A percentile compares a stretch with the other conserved stretches of the same genome.
Conservation (phyloP, 1,284 basidiomycete genomes). For the Malassezia dermatis region DNA sequence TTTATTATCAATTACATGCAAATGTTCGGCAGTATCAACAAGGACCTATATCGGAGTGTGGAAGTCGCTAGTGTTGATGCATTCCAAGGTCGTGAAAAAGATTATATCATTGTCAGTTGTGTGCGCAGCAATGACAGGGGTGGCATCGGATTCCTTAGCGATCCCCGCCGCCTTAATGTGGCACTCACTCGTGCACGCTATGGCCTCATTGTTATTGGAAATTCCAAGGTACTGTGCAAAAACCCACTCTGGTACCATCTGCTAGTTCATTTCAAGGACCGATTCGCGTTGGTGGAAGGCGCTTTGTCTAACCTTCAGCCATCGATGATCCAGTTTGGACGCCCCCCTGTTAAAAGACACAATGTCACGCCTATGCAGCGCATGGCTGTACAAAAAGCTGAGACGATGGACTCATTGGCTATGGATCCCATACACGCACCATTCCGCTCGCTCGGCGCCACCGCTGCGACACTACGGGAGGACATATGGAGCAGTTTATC, state of each 20-base stretch:
- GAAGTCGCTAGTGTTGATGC: conserved; percentile 98
- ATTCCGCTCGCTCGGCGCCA: not conserved
- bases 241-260: conserved; percentile 81
- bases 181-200: conserved; percentile 95
- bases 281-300: conserved; percentile 84
- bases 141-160: conserved; percentile 97
- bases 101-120: conserved; percentile 97
- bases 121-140: conserved; percentile 99
- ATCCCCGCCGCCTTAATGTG: conserved; percentile 90
- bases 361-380: conserved; percentile 66
- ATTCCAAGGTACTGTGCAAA: conserved; percentile 97
- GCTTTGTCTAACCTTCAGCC: conserved; percentile 89
- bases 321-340: conserved; percentile 91
- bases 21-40: conserved; percentile 92
- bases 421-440: conserved; percentile 6
- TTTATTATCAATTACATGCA: conserved; percentile 99
- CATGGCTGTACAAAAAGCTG: conserved; percentile 21
- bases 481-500: conserved; percentile 1
- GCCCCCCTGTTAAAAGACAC: conserved; percentile 43
- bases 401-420: conserved; percentile 16
- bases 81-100: conserved; percentile 98
- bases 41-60: conserved; percentile 97
- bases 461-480: not conserved
- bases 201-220: conserved; percentile 92
- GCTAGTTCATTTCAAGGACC: conserved; percentile 96